Evolutionary conservation across 169 alveolate genomes (phyloP), one percentile per base, ranked within the genome.

Genomic region (Plasmodium malariae): DNA sequence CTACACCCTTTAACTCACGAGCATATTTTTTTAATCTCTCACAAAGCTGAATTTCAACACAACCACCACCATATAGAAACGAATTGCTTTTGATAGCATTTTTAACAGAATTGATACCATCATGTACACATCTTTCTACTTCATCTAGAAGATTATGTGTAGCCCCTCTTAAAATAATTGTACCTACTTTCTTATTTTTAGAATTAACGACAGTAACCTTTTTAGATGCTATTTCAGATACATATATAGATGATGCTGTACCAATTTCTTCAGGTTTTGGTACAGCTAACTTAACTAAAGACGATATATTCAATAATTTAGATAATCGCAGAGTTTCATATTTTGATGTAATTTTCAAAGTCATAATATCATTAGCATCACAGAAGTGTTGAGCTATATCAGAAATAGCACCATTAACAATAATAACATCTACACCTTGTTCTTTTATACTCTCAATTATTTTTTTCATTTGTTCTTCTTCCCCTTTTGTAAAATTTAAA

Each of bases 201-300:
- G 97, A 94, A 76, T 93, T 91, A 67, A 96, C 88, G 3, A 96
- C 86, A 21, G 96, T 74, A n/a, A 89, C 92, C 93, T 96, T 96
- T 89, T 97, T 96, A 17, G 98, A 95, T 24, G 99, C 97, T 69
- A 98, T 96, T 92, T 98, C 99, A 40, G 95, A 95, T 43, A 97
- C 96, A 49, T 94, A 93, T 1, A 98, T 96, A 65, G 97, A 97
- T 55, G 96, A 97, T 26, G 98, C 99, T 72, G 80, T 92, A 19
- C 99, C 99, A 48, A 98, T 89, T 88, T 98, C 99, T 89, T 98
- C 99, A 49, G 98, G 97, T 48, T 95, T 94, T n/a, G 99, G 99
- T 34, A 92, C 96, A 49, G 91, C 99, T 69, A 96, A 95, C 87
- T 98, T 97, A 43, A 98, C 98, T 74, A 98, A 90, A 48, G 99